A percentile compares a stretch with the other conserved stretches of the same genome.
phyloP scores from a whole-genome alignment of 73 alveolate genomes.

The Tetrahymena borealis region DNA sequence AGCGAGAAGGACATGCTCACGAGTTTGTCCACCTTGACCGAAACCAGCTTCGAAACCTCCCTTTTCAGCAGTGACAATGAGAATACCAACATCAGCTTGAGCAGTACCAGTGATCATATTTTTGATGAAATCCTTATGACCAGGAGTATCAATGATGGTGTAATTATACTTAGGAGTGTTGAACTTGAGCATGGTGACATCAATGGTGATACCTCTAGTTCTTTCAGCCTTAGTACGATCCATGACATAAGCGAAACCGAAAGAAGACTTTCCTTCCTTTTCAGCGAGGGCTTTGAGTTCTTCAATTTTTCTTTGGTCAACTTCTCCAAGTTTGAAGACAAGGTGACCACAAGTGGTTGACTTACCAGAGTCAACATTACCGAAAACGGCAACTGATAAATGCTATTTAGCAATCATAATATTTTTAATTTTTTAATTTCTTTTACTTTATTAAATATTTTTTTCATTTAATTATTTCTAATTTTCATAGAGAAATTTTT shows the following conservation, averaged over 20 bases:
- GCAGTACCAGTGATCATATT: constrained; percentile 51
- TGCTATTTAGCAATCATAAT: not conserved
- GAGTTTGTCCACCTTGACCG: constrained; percentile 58
- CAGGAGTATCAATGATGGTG: constrained; percentile 70
- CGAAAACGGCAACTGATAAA: constrained; percentile 35
- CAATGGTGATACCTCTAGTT: constrained; percentile 64
- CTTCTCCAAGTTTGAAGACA: constrained; percentile 42
- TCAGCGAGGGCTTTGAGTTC: constrained; percentile 51
- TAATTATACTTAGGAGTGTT: constrained; percentile 41
- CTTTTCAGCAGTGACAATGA: constrained; percentile 58
- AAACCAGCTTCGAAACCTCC: constrained; percentile 77
- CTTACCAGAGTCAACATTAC: constrained; percentile 47
- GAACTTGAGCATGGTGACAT: constrained; percentile 34
- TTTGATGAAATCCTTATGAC: constrained; percentile 38
- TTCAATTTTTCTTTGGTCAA: constrained; percentile 40
- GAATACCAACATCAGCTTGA: constrained; percentile 64
- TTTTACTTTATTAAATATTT: not conserved
- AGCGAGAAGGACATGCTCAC: constrained; percentile 73
- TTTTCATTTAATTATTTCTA: not conserved
- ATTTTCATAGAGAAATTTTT: not conserved
- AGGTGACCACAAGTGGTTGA: constrained; percentile 67
- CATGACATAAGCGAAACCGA: constrained; percentile 55
- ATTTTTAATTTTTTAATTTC: not conserved
- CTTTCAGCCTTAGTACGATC: constrained; percentile 60
- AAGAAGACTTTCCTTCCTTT: constrained; percentile 23